These are phyloP conservation scores for Metschnikowia similis DNA, from an alignment of 805 yeast species.

Conservation along the genomic window DNA sequence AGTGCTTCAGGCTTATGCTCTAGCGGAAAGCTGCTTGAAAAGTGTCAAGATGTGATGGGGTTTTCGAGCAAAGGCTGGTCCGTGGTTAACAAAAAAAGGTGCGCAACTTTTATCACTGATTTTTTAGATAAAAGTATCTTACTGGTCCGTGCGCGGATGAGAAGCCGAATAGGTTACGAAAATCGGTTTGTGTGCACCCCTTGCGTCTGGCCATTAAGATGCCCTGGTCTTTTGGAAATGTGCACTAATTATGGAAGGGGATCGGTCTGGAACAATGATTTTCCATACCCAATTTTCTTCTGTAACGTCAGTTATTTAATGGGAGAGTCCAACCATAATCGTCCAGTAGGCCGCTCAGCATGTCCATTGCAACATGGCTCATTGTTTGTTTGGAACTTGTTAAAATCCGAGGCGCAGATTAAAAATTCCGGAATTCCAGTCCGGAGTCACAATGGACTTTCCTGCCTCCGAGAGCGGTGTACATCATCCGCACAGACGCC, in stretches of 20 bases:
- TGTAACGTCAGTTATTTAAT: too few species aligned
- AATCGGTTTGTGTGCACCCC: neutral
- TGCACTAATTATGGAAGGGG: neutral
- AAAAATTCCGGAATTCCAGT: too few species aligned
- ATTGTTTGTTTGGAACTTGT: too few species aligned
- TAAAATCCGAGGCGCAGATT: too few species aligned
- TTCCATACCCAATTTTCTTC: too few species aligned
- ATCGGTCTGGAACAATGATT: too few species aligned
- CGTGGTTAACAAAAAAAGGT: conserved; percentile 1
- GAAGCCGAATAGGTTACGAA: conserved; percentile 2
- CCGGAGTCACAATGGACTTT: too few species aligned
- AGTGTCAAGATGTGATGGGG: neutral
- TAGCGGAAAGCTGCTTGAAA: neutral
- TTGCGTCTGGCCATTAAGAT: neutral
- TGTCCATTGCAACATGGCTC: too few species aligned
- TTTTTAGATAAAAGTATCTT: conserved; percentile 15
- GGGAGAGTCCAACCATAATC: too few species aligned
- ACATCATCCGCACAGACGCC: too few species aligned
- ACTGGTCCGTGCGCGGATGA: conserved; percentile 6
- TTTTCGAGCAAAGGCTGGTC: neutral
- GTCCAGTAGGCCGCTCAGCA: too few species aligned
- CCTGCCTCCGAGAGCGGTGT: neutral
- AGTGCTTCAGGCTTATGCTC: neutral
- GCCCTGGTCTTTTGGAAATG: neutral
- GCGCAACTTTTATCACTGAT: conserved; percentile 14